Conservation (phyloP, 306 rosid species). For the Vicia faba region DNA sequence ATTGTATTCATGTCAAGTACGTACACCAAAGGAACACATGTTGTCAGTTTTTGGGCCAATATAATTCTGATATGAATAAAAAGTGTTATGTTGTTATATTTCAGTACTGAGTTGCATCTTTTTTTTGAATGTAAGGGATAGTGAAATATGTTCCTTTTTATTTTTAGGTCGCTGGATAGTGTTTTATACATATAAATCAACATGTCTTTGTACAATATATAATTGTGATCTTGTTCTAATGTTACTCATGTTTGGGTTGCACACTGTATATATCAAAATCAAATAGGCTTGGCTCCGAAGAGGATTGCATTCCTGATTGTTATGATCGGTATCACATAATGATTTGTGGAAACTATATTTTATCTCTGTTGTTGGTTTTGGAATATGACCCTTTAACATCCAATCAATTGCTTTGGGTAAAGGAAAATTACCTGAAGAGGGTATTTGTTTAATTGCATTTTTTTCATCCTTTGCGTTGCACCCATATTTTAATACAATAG, state of each 20-base stretch:
- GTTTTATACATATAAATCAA: conserved; percentile 8
- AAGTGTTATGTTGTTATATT: conserved; percentile 25
- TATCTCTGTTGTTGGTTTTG: conserved; percentile 13
- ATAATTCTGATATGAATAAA: conserved; percentile 43
- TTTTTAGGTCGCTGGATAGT: conserved; percentile 22
- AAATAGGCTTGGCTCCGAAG: conserved; percentile 27
- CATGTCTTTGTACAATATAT: not conserved
- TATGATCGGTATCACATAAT: not conserved
- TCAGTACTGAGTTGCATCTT: not conserved
- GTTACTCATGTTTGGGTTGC: conserved; percentile 23
- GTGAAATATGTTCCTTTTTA: conserved; percentile 10
- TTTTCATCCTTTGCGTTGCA: not conserved
- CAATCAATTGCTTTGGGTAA: not conserved
- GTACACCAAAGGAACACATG: conserved; percentile 37
- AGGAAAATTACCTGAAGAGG: not conserved
- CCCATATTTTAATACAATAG: not conserved
- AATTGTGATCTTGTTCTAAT: conserved; percentile 12
- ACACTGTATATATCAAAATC: conserved; percentile 3
- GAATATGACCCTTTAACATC: conserved; percentile 38
- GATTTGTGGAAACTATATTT: not conserved
- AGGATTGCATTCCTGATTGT: conserved; percentile 23
- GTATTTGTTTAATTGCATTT: not conserved
- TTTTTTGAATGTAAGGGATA: not conserved
- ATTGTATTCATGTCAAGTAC: conserved; percentile 44
- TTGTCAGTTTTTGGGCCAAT: conserved; percentile 48